A percentile compares a stretch with the other conserved stretches of the same genome.
Evolutionary conservation across 345 rosid genomes (phyloP).

Genomic region (Murraya paniculata): DNA sequence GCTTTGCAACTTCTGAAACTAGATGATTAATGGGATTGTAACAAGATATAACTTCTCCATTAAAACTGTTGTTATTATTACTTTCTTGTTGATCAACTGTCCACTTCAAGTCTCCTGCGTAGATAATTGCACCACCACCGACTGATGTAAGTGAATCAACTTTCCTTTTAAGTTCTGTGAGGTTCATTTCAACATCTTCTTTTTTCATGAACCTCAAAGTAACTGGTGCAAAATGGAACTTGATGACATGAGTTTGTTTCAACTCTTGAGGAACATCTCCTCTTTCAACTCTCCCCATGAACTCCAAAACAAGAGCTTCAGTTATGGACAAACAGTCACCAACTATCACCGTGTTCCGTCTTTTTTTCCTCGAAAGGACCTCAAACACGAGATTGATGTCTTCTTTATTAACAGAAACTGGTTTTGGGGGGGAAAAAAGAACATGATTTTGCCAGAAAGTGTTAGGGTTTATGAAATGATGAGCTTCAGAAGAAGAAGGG

Average conservation of each 20-base stretch:
- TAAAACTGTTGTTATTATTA: not conserved
- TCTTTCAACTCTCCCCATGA: conserved; percentile 55
- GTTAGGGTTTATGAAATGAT: conserved; percentile 42
- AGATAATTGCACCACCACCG: conserved; percentile 64
- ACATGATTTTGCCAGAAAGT: conserved; percentile 58
- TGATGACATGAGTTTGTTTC: conserved; percentile 55
- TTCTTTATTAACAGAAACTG: conserved; percentile 42
- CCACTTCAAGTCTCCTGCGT: conserved; percentile 83
- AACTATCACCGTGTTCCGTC: conserved; percentile 66
- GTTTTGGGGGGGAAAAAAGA: conserved; percentile 51
- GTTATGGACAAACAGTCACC: conserved; percentile 59
- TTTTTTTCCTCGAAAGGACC: conserved; percentile 60
- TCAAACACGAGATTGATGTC: conserved; percentile 67
- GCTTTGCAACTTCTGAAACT: conserved; percentile 61
- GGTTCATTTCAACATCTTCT: conserved; percentile 56
- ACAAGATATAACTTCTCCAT: conserved; percentile 17
- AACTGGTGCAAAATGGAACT: conserved; percentile 65
- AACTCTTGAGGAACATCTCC: conserved; percentile 74
- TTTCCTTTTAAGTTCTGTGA: conserved; percentile 54
- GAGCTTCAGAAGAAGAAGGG: conserved; percentile 46
- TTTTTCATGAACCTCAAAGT: conserved; percentile 63
- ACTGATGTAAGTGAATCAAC: conserved; percentile 46
- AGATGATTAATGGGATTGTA: conserved; percentile 62
- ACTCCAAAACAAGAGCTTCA: conserved; percentile 57
- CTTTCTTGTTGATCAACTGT: conserved; percentile 31